phyloP scores from a whole-genome alignment of 768 basidiomycete species.

The Gymnopilus dilepis region DNA sequence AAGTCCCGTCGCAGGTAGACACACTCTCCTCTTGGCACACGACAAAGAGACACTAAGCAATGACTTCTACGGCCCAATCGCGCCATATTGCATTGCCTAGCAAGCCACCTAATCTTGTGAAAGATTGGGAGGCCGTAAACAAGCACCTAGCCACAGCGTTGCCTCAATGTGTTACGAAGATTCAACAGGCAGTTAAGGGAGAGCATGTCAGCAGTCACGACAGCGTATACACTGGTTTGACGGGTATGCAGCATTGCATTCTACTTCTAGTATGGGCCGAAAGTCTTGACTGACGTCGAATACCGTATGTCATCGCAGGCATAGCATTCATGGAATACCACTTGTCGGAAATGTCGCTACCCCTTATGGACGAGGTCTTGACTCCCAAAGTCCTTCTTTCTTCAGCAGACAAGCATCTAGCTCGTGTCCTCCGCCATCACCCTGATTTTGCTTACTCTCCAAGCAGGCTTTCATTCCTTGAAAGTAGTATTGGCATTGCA shows the following conservation, averaged over 20 bases:
- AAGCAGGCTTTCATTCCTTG: slow-evolving; percentile 41
- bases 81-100: neutral
- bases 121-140: slow-evolving; percentile 6
- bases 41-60: neutral
- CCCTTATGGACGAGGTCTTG: slow-evolving; percentile 16
- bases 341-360: slow-evolving; percentile 20
- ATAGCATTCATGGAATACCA: slow-evolving; percentile 34
- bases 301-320: slow-evolving; percentile 18
- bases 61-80: neutral
- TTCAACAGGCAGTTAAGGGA: neutral
- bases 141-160: neutral
- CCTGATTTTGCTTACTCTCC: slow-evolving; percentile 16
- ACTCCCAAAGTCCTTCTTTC: slow-evolving; percentile 21
- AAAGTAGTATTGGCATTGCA: slow-evolving; percentile 44
- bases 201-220: slow-evolving; percentile 22
- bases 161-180: neutral
- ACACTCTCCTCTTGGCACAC: neutral
- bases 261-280: neutral
- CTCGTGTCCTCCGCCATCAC: slow-evolving; percentile 23
- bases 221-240: slow-evolving; percentile 25
- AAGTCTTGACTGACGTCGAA: neutral
- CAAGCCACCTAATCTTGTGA: slow-evolving; percentile 1
- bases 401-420: slow-evolving; percentile 28
- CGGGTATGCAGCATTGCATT: slow-evolving; percentile 22
- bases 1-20: neutral